phyloP scores from a whole-genome alignment of 768 basidiomycete genomes.

The Lactarius evosmus region DNA sequence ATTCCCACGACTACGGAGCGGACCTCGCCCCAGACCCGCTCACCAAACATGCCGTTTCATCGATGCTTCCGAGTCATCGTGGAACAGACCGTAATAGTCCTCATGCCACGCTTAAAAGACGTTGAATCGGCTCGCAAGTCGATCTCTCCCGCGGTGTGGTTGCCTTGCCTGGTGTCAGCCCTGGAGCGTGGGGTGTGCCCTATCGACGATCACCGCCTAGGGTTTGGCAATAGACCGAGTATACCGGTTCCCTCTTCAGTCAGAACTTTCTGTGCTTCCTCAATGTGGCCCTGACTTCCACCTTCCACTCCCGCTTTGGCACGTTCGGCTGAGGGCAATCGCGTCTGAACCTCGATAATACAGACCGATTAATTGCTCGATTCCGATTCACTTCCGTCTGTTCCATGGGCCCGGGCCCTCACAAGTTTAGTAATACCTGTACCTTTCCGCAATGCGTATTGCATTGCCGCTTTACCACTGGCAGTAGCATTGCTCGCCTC shows the following conservation, averaged over 20 bases:
- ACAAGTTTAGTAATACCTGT: background rate
- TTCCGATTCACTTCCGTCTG: no score
- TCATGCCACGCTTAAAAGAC: no score
- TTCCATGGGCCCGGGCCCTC: background rate
- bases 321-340: background rate
- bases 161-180: background rate
- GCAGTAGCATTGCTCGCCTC: background rate
- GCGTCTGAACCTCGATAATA: background rate
- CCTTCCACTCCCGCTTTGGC: no score
- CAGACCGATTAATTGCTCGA: no score
- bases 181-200: background rate
- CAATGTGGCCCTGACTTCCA: no score
- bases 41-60: background rate
- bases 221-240: background rate
- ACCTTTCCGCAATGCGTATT: background rate
- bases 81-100: no score
- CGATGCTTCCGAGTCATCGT: background rate
- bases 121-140: no score
- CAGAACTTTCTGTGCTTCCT: background rate
- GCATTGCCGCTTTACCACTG: background rate
- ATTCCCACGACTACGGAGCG: background rate
- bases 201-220: background rate
- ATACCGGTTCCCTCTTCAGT: background rate
- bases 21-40: background rate
- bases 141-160: no score